phyloP scores from a whole-genome alignment of 2,329 filamentous ascomycete species.

The Phialophora expanda region DNA sequence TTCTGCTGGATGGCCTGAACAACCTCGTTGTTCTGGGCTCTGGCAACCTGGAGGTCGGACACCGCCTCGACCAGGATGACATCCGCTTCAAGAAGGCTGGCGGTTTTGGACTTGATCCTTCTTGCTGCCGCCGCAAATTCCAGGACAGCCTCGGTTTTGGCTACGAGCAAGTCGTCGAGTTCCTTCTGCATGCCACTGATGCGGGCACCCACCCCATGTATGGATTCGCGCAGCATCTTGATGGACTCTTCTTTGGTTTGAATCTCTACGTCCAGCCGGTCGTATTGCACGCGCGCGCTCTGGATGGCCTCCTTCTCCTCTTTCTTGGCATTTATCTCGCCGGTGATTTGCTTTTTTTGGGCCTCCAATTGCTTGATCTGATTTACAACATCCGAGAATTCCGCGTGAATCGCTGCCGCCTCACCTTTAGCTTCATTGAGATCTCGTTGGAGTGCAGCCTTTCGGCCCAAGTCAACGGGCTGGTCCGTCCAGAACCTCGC shows the following conservation, averaged over 20 bases:
- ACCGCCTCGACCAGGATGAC: conserved; percentile 76
- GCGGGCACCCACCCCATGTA: conserved; percentile 52
- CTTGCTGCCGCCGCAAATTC: conserved; percentile 66
- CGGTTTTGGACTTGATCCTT: conserved; percentile 65
- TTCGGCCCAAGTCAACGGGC: conserved; percentile 67
- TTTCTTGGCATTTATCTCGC: conserved; percentile 20
- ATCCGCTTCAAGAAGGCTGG: conserved; percentile 70
- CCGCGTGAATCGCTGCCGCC: conserved; percentile 43
- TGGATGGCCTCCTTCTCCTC: conserved; percentile 65
- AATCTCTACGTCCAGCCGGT: conserved; percentile 43
- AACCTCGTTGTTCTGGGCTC: conserved; percentile 67
- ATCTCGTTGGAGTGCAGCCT: conserved; percentile 63
- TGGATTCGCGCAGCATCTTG: conserved; percentile 48
- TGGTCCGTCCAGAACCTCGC: conserved; percentile 78
- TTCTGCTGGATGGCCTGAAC: conserved; percentile 52
- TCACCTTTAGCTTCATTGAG: conserved; percentile 51
- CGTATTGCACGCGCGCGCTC: conserved; percentile 60
- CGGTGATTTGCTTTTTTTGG: conserved; percentile 32
- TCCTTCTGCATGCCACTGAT: conserved; percentile 60
- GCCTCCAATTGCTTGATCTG: conserved; percentile 42
- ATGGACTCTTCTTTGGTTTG: conserved; percentile 54
- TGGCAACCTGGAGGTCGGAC: conserved; percentile 78
- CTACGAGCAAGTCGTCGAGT: conserved; percentile 61
- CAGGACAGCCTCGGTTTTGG: conserved; percentile 62
- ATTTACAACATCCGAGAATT: conserved; percentile 37